Evolutionary conservation across 345 rosid species (phyloP).

Genomic region (Rhodamnia rubescens): DNA sequence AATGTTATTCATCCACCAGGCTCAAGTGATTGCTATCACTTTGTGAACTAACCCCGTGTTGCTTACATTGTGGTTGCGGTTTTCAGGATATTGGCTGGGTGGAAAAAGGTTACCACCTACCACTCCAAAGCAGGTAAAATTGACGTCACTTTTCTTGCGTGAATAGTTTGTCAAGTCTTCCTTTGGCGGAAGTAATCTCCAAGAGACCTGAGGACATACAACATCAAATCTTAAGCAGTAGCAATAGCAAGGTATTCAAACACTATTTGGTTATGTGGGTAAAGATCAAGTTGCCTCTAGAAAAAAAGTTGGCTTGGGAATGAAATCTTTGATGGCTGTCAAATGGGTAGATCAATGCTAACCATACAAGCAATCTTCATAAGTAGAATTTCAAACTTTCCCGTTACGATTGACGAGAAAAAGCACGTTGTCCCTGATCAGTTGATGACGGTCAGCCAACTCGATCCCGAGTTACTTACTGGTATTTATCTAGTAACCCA

Average conservation of each 20-base stretch:
- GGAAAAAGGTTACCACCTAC: background rate
- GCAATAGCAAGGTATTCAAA: background rate
- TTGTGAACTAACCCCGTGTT: background rate
- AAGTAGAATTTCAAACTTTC: background rate
- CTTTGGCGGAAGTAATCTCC: background rate
- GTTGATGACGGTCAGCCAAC: background rate
- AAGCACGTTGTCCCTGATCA: background rate
- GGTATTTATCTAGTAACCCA: background rate
- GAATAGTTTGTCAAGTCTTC: background rate
- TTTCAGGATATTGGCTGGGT: background rate
- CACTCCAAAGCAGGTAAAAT: background rate
- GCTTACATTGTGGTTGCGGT: background rate
- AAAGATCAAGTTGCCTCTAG: background rate
- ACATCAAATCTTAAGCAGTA: background rate
- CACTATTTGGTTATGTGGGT: background rate
- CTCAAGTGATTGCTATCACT: background rate
- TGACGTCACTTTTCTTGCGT: background rate
- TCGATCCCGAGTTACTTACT: background rate
- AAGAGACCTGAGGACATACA: background rate
- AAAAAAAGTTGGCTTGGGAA: background rate
- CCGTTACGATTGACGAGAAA: background rate
- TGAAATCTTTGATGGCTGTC: background rate
- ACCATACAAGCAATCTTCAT: background rate
- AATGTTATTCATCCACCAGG: background rate
- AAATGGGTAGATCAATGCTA: background rate